phyloP scores from a whole-genome alignment of 805 yeast genomes.

The Barnettozyma salicaria region DNA sequence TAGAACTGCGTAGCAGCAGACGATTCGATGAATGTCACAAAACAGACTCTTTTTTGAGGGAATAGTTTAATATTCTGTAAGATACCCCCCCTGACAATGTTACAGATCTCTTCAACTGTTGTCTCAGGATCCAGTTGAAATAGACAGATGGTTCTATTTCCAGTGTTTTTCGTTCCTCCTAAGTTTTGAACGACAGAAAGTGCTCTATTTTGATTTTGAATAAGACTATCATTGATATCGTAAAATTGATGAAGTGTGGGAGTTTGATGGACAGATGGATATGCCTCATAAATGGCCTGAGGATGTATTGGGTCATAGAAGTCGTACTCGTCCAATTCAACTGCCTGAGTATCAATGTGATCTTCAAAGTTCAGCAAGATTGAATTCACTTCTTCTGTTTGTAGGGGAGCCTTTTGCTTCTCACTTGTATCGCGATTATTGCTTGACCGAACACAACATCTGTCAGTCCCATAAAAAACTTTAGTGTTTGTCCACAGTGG shows the following conservation, averaged over 20 bases:
- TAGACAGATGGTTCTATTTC: slow-evolving; percentile 64
- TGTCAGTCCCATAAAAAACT: slow-evolving; percentile 86
- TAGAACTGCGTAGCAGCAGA: slow-evolving; percentile 61
- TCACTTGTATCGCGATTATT: too few relatives aligned
- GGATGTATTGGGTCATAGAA: neutral
- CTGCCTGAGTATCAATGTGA: too few relatives aligned
- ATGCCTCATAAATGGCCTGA: neutral
- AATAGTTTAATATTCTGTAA: slow-evolving; percentile 51
- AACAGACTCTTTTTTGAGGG: slow-evolving; percentile 53
- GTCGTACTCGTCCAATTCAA: too few relatives aligned
- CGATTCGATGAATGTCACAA: slow-evolving; percentile 63
- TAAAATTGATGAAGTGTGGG: slow-evolving; percentile 4
- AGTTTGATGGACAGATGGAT: neutral
- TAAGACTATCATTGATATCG: slow-evolving; percentile 41
- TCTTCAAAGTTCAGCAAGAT: too few relatives aligned
- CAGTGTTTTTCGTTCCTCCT: slow-evolving; percentile 76
- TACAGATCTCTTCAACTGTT: slow-evolving; percentile 67
- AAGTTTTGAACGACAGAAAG: slow-evolving; percentile 77
- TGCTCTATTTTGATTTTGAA: slow-evolving; percentile 88
- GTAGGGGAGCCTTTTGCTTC: too few relatives aligned
- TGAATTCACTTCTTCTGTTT: too few relatives aligned
- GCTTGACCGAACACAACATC: slow-evolving; percentile 59
- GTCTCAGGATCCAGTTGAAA: slow-evolving; percentile 62
- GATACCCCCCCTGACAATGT: slow-evolving; percentile 72
- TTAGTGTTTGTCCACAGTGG: slow-evolving; percentile 67